These are phyloP conservation scores for Lachancea quebecensis DNA, from an alignment of 805 yeast genomes.

Conservation along the genomic window DNA sequence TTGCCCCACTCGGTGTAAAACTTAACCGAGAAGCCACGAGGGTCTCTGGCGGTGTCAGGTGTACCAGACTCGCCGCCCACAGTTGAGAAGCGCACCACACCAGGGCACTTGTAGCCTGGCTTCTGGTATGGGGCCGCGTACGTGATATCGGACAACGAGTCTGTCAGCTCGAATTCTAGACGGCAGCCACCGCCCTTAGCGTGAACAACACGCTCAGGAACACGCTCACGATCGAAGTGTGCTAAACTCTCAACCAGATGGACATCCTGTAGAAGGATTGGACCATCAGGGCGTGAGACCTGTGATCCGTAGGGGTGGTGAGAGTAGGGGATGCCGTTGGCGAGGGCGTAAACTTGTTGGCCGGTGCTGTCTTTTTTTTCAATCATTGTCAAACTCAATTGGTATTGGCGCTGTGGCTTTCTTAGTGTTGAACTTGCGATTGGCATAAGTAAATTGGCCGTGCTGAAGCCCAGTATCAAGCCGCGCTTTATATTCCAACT, in stretches of 20 bases:
- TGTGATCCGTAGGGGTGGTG: constrained; percentile 49
- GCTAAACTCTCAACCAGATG: constrained; percentile 50
- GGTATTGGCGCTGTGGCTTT: not conserved
- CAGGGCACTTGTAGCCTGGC: constrained; percentile 38
- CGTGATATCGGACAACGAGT: constrained; percentile 47
- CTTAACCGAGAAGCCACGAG: constrained; percentile 64
- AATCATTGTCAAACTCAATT: not conserved
- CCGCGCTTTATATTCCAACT: too few relatives aligned
- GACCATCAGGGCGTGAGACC: constrained; percentile 50
- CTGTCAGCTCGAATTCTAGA: constrained; percentile 53
- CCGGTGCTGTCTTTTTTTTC: constrained; percentile 6
- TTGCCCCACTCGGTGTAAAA: constrained; percentile 62
- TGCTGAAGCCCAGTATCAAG: too few relatives aligned
- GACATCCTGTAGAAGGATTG: constrained; percentile 51
- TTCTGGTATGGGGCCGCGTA: constrained; percentile 37
- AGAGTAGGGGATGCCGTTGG: constrained; percentile 49
- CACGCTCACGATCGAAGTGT: constrained; percentile 57
- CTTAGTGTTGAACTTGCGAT: not conserved
- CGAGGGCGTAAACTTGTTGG: constrained; percentile 32
- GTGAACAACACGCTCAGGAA: constrained; percentile 63
- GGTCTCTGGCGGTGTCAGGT: constrained; percentile 62
- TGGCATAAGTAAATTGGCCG: not conserved
- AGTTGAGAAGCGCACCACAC: constrained; percentile 55
- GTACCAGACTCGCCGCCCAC: constrained; percentile 67
- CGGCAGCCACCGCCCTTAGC: constrained; percentile 62